Base-by-base conservation (phyloP, 495 filamentous ascomycete species). In the Zalerion maritima region DNA sequence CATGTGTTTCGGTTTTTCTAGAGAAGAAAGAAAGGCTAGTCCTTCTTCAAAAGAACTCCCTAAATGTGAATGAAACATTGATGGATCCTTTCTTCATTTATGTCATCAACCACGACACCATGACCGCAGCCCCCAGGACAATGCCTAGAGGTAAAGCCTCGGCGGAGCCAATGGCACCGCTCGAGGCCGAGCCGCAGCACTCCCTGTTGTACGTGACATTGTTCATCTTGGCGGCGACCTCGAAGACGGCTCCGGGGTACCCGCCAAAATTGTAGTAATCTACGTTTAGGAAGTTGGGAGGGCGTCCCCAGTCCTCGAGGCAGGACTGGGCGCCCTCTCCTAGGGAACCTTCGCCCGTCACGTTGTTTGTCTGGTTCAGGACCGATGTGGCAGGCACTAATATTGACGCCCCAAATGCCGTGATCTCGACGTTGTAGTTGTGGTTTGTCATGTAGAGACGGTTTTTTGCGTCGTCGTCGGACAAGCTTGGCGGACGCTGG, bases 391-490 rank as follows among this genome's bases (percentile, higher is more conserved):
- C 81, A 3, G 86, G 85, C 32, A 92, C 75, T n/a, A 89, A 49
- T 38, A 89, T 47, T 22, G 52, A 58, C 9, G 60, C 31, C 4
- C 71, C 70, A 0, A 68, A 62, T 22, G 84, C 42, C 19, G 58
- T 63, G 18, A 91, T 56, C 38, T 84, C 66, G 24, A 75, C 54
- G 46, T 92, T 91, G 14, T 93, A 56, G 46, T 94, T 94, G 50
- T 96, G 87, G 41, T 96, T 96, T 34, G 81, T 81, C 55, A 94
- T 73, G 36, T 91, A 91, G 61, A 94, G 62, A 27, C 78, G 60
- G 4, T 65, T 58, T 34, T 57, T 50, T 1, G 70, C 69, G 15
- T 72, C 60, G 4, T 61, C 44, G 4, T 47, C 37, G 16, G 41
- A 41, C 32, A 86, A 47, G 4, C 64, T 61, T 0, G 81, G 75